These are phyloP conservation scores for Acanthamoeba triangularis DNA, from an alignment of 208 protist genomes.

Conservation along the genomic window DNA sequence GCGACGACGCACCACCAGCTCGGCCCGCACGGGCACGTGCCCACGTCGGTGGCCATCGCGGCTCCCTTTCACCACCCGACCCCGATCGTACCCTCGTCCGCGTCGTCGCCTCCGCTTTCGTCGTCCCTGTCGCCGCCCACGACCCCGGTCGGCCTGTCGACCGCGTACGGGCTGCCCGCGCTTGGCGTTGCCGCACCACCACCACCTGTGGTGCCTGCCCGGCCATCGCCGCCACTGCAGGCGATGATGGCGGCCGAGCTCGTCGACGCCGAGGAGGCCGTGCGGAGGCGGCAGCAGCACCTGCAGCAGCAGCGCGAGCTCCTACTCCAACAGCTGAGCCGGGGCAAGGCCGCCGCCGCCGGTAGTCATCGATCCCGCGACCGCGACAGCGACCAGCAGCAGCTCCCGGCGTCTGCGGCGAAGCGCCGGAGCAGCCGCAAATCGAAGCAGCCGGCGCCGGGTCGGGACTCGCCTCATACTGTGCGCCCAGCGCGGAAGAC, in stretches of 20 bases:
- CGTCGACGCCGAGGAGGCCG: neutral
- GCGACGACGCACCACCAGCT: neutral
- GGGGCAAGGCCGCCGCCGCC: neutral
- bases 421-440: neutral
- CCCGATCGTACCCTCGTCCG: neutral
- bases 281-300: neutral
- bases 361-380: neutral
- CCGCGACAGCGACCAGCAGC: neutral
- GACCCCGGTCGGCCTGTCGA: no score
- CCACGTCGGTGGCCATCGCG: neutral
- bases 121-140: no score
- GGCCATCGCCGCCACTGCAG: neutral
- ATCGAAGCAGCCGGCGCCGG: neutral
- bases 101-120: no score
- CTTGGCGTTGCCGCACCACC: neutral
- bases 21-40: neutral
- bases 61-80: neutral
- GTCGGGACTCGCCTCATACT: no score
- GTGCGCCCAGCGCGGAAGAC: no score
- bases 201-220: neutral
- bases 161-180: no score
- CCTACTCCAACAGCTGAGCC: neutral
- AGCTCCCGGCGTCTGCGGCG: no score
- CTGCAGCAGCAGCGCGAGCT: slow-evolving; percentile 48
- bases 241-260: neutral